Base-by-base conservation (phyloP, 306 rosid genomes). In the Cucumis cinereus region DNA sequence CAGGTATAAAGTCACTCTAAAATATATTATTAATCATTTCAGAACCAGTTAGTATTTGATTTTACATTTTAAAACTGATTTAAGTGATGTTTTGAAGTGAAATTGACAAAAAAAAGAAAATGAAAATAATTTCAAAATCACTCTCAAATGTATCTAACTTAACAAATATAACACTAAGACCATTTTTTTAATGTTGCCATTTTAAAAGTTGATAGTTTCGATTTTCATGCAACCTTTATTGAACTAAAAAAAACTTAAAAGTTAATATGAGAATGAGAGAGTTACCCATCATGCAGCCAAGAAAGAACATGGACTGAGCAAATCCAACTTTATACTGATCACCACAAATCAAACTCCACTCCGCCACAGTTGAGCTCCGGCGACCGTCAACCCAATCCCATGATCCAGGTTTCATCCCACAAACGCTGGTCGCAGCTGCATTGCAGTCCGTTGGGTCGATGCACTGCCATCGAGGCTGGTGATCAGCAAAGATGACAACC, bases 241-340 rank as follows among this genome's bases (percentile, higher is more conserved):
- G 35, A 30, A 30, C 35, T 30, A 30, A 30, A 30, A 30, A 5
- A 30, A 30, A 30, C 35, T 30, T 3, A 30, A 30, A 30, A 30
- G 4, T 30, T 30, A 30, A 30, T 30, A 30, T 24, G 38, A 16
- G 8, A 24, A 47, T 28, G 30, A 67, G 53, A n/a, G 62, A 84
- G 87, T 81, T 15, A 93, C 98, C 98, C n/a, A 91, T 88, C 98
- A 93, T 89, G 62, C 97, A 87, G 78, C 98, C 97, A 74, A 90
- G 87, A 74, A 93, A 93, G 90, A 93, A 93, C 75, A 88, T 24
- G 68, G 97, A 88, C 66, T 93, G 98, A 9, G 84, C 97, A 24
- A 93, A 73, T 38, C 98, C 98, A 28, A 93, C 90, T 56, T 77
- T 91, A 55, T 74, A 93, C 82, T 93, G 91, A 0, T 89, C 87